These are phyloP conservation scores for Lasiosphaeriaceae sp. DNA, from an alignment of 495 filamentous ascomycete genomes.

Conservation along the genomic window DNA sequence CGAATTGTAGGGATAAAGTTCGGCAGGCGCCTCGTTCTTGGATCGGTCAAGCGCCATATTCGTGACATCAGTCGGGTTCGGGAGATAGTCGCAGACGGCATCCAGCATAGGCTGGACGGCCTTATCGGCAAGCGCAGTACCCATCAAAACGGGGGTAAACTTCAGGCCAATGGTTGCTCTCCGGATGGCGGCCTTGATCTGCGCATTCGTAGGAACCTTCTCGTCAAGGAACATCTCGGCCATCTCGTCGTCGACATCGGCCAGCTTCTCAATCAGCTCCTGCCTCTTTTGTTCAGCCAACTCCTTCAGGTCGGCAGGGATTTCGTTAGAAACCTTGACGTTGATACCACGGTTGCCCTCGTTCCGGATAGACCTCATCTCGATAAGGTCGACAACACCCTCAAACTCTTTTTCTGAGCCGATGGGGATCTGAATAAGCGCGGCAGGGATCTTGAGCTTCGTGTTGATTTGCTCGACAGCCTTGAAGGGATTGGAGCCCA, in stretches of 20 bases:
- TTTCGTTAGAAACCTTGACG: slow-evolving; percentile 65
- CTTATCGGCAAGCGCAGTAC: slow-evolving; percentile 91
- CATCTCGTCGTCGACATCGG: slow-evolving; percentile 97
- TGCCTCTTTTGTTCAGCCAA: slow-evolving; percentile 73
- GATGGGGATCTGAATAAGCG: slow-evolving; percentile 93
- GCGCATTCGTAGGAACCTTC: slow-evolving; percentile 63
- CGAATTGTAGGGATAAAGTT: slow-evolving; percentile 86
- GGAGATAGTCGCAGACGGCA: slow-evolving; percentile 92
- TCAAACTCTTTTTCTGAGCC: slow-evolving; percentile 88
- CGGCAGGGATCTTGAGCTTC: slow-evolving; percentile 88
- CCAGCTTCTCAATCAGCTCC: slow-evolving; percentile 89
- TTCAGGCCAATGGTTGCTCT: slow-evolving; percentile 81
- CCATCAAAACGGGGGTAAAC: slow-evolving; percentile 96
- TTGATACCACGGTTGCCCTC: slow-evolving; percentile 75
- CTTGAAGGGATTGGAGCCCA: slow-evolving; percentile 98
- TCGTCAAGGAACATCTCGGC: slow-evolving; percentile 95
- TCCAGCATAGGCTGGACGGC: slow-evolving; percentile 96
- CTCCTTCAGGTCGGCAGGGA: slow-evolving; percentile 71
- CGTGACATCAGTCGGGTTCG: slow-evolving; percentile 85
- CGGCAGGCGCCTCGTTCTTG: slow-evolving; percentile 72
- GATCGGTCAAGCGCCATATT: slow-evolving; percentile 85
- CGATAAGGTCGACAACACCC: slow-evolving; percentile 90
- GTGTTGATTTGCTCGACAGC: slow-evolving; percentile 94
- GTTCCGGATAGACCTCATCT: slow-evolving; percentile 91
- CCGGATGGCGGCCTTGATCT: slow-evolving; percentile 88